A percentile compares a stretch with the other conserved stretches of the same genome.
Evolutionary conservation across 2,329 filamentous ascomycete genomes (phyloP).

Genomic region (Coniochaeta sp.): DNA sequence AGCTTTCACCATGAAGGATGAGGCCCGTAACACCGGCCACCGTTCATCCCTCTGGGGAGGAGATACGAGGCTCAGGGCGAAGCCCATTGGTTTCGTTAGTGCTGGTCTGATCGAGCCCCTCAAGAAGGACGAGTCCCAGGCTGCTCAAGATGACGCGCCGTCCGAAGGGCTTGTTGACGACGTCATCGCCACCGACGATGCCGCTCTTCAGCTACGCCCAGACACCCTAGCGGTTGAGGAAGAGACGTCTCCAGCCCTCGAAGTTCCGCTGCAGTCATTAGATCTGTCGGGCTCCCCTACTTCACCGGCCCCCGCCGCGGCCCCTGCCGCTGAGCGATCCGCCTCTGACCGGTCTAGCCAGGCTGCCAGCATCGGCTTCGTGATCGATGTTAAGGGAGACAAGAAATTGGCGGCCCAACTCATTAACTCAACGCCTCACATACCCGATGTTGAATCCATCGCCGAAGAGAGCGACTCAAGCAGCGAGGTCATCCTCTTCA

Average conservation of each 20-base stretch:
- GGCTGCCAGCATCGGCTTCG: constrained; percentile 18
- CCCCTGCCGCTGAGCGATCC: no score
- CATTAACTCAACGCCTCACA: constrained; percentile 6
- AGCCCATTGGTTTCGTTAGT: constrained; percentile 46
- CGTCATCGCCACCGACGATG: not conserved
- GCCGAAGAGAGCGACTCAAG: constrained; percentile 44
- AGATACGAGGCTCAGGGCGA: constrained; percentile 36
- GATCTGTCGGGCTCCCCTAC: not conserved
- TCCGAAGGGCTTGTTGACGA: not conserved
- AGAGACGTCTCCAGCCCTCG: not conserved
- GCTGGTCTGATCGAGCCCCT: constrained; percentile 45
- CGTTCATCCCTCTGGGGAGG: constrained; percentile 31
- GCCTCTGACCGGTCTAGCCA: not conserved
- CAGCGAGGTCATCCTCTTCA: constrained; percentile 68
- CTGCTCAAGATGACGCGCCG: constrained; percentile 5
- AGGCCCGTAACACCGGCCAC: constrained; percentile 43
- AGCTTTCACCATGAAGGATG: constrained; percentile 38
- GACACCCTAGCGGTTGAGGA: not conserved
- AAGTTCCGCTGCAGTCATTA: not conserved
- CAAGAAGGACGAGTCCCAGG: constrained; percentile 22
- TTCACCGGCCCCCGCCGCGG: not conserved
- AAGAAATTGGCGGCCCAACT: constrained; percentile 9
- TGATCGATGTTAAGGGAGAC: constrained; percentile 30
- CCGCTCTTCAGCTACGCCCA: not conserved
- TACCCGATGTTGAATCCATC: constrained; percentile 13